Evolutionary conservation across 176 grass and related monocot species (phyloP).

Genomic region (Bonia amplexicaulis): DNA sequence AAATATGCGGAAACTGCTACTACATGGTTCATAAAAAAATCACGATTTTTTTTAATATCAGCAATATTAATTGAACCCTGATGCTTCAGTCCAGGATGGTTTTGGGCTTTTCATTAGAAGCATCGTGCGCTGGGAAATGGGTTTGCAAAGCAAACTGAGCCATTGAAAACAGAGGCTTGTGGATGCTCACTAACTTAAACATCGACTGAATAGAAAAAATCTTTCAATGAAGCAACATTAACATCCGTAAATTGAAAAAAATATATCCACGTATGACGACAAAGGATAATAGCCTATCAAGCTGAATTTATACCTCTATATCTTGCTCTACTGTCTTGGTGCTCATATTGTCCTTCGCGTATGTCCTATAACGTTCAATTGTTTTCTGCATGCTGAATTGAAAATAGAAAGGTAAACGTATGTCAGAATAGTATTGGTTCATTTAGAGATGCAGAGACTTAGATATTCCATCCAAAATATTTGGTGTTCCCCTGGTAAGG

Average conservation of each 20-base stretch:
- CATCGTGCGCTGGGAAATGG: background rate
- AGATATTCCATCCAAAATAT: too few relatives aligned
- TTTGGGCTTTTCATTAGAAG: constrained; percentile 1
- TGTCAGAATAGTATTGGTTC: too few relatives aligned
- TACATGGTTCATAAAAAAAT: background rate
- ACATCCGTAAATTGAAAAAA: background rate
- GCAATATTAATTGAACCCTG: background rate
- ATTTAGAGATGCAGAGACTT: too few relatives aligned
- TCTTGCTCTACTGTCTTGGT: constrained; percentile 43
- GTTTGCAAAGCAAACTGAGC: background rate
- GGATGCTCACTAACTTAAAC: background rate
- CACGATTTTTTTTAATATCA: background rate
- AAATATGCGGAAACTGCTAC: background rate
- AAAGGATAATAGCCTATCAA: background rate
- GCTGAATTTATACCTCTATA: constrained; percentile 41
- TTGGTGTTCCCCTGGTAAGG: too few relatives aligned
- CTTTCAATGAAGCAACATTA: background rate
- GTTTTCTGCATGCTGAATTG: constrained; percentile 56
- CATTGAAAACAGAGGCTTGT: background rate
- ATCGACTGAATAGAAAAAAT: background rate
- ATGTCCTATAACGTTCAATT: constrained; percentile 54
- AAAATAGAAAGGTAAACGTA: too few relatives aligned
- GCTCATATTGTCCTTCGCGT: constrained; percentile 43
- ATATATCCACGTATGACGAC: background rate
- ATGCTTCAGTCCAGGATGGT: background rate